A percentile compares a stretch with the other conserved stretches of the same genome.
Evolutionary conservation across 805 yeast species (phyloP).

Genomic region (Dipodascopsis uninucleata): DNA sequence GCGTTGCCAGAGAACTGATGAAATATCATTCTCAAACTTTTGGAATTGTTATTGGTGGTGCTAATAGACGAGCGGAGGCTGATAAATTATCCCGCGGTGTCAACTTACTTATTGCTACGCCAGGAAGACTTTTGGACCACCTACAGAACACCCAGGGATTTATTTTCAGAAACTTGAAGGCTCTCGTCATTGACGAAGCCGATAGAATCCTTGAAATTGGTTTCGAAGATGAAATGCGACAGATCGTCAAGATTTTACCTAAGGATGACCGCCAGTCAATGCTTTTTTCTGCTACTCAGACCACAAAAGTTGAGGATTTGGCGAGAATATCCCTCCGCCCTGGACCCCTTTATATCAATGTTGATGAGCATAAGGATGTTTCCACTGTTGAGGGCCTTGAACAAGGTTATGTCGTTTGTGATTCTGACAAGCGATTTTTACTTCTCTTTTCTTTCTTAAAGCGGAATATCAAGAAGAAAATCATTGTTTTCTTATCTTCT

Average conservation of each 20-base stretch:
- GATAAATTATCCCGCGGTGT: conserved; percentile 93
- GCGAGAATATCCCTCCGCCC: conserved; percentile 93
- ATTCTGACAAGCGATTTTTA: conserved; percentile 88
- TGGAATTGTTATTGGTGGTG: conserved; percentile 98
- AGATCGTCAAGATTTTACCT: conserved; percentile 89
- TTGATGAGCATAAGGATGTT: conserved; percentile 72
- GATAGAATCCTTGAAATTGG: conserved; percentile 97
- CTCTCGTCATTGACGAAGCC: conserved; percentile 94
- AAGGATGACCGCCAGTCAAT: conserved; percentile 82
- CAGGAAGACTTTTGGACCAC: conserved; percentile 95
- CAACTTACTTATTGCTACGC: conserved; percentile 90
- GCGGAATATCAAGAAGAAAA: conserved; percentile 84
- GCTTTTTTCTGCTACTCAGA: conserved; percentile 99
- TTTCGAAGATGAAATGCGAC: conserved; percentile 98
- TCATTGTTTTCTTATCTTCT: conserved; percentile 91
- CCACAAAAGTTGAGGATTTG: conserved; percentile 96
- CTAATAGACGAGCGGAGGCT: conserved; percentile 95
- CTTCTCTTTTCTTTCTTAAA: conserved; percentile 88
- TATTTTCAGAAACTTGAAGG: conserved; percentile 82
- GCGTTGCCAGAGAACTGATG: conserved; percentile 94
- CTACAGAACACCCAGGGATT: conserved; percentile 74
- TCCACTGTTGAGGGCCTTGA: conserved; percentile 97
- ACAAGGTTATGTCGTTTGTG: conserved; percentile 98
- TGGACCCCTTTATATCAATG: conserved; percentile 92
- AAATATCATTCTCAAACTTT: conserved; percentile 86